phyloP scores from a whole-genome alignment of 805 yeast genomes.

The Pichia gijzeniarum region DNA sequence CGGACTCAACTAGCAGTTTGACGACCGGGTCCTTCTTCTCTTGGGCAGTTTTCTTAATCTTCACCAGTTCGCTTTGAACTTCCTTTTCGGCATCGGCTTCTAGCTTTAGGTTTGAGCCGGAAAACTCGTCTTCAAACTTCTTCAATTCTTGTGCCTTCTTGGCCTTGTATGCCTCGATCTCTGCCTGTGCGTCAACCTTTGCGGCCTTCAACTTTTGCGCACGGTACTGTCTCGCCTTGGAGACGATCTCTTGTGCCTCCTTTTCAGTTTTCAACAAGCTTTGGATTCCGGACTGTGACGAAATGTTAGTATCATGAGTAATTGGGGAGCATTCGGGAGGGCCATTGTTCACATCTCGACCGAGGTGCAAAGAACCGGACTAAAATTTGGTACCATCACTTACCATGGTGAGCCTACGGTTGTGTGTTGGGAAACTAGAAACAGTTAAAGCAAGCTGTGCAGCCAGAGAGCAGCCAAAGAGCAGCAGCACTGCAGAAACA shows the following conservation, averaged over 20 bases:
- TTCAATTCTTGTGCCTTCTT: constrained; percentile 80
- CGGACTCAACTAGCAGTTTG: constrained; percentile 71
- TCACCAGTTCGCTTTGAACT: constrained; percentile 61
- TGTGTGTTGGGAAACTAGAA: not conserved
- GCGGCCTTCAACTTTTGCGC: constrained; percentile 88
- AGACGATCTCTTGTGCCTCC: constrained; percentile 93
- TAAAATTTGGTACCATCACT: no score
- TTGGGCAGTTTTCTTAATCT: constrained; percentile 58
- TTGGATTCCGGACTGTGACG: constrained; percentile 52
- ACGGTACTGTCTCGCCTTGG: constrained; percentile 88
- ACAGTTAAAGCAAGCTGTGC: not conserved
- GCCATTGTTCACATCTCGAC: no score
- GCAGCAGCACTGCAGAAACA: no score
- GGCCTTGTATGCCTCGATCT: constrained; percentile 78
- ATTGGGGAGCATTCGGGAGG: no score
- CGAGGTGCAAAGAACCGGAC: no score
- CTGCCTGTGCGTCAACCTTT: constrained; percentile 84
- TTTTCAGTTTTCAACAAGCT: constrained; percentile 80
- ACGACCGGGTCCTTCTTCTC: constrained; percentile 63
- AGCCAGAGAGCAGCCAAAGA: not conserved
- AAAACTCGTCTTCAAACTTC: constrained; percentile 62
- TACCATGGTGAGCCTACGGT: not conserved
- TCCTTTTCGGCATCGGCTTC: constrained; percentile 72
- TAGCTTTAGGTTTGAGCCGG: constrained; percentile 68
- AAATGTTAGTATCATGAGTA: no score